phyloP scores from a whole-genome alignment of 2,329 filamentous ascomycete genomes.

The Microcyclospora pomicola region DNA sequence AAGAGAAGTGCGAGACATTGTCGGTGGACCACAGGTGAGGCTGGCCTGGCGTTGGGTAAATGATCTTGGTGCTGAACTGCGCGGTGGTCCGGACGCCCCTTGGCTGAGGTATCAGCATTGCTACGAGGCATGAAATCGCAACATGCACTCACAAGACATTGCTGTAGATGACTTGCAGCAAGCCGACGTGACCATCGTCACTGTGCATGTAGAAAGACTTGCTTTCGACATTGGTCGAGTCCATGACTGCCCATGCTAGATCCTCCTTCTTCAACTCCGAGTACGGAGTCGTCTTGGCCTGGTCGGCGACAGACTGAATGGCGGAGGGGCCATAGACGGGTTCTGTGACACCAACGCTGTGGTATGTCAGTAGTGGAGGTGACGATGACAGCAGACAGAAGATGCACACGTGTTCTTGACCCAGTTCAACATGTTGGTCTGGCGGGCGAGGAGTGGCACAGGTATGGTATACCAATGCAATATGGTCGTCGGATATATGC shows the following conservation, averaged over 20 bases:
- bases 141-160: constrained; percentile 64
- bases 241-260: constrained; percentile 68
- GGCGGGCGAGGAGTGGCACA: too few species aligned
- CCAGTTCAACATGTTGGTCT: constrained; percentile 72
- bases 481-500: too few species aligned
- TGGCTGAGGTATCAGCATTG: constrained; percentile 4
- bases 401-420: constrained; percentile 67
- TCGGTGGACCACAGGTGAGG: constrained; percentile 75
- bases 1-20: constrained; percentile 62
- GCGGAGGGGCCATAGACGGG: constrained; percentile 86
- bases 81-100: constrained; percentile 81
- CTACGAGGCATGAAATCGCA: constrained; percentile 2
- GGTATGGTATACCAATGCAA: too few species aligned
- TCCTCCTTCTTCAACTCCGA: constrained; percentile 66
- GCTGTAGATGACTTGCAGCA: constrained; percentile 92
- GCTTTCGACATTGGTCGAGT: constrained; percentile 83
- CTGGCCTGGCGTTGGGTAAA: constrained; percentile 55
- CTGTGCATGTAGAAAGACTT: constrained; percentile 84
- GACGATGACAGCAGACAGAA: constrained; percentile 7
- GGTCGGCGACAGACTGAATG: constrained; percentile 71
- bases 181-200: constrained; percentile 60
- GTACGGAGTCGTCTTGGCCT: constrained; percentile 64
- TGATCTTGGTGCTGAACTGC: constrained; percentile 92
- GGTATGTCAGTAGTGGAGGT: constrained; percentile 11
- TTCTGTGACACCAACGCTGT: constrained; percentile 67